Evolutionary conservation across 2,329 filamentous ascomycete genomes (phyloP).

Genomic region (Lomentospora prolificans): DNA sequence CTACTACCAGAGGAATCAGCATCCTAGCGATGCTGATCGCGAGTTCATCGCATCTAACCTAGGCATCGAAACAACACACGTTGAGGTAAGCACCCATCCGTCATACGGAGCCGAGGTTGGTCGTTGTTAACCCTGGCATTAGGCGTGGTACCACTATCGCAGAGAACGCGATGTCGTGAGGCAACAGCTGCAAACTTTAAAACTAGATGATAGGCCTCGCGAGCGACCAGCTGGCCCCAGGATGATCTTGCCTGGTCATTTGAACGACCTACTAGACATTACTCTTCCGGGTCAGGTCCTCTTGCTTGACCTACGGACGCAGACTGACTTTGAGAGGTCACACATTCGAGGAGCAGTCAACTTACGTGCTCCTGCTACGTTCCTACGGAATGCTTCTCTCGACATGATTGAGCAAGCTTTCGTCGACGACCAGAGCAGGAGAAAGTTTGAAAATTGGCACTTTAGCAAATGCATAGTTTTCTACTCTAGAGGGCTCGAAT

Average conservation of each 20-base stretch:
- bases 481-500: constrained; percentile 41
- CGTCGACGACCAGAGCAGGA: constrained; percentile 36
- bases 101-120: background rate
- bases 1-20: constrained; percentile 38
- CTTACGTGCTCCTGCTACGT: constrained; percentile 37
- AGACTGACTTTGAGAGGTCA: constrained; percentile 35
- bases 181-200: constrained; percentile 33
- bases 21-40: constrained; percentile 38
- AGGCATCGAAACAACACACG: constrained; percentile 38
- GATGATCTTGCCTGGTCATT: constrained; percentile 42
- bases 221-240: constrained; percentile 23
- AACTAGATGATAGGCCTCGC: constrained; percentile 25
- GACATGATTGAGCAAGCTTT: constrained; percentile 42
- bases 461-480: constrained; percentile 40
- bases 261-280: constrained; percentile 41
- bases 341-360: constrained; percentile 44
- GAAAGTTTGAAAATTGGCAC: constrained; percentile 35
- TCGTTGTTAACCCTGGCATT: constrained; percentile 13
- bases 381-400: constrained; percentile 35
- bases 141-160: constrained; percentile 44
- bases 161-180: constrained; percentile 37
- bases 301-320: constrained; percentile 39
- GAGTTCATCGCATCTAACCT: constrained; percentile 46
- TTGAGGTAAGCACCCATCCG: constrained; percentile 29
- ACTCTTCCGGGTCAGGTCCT: constrained; percentile 34